Evolutionary conservation across 2,329 filamentous ascomycete species (phyloP).

Genomic region (Exserohilum rostratum): DNA sequence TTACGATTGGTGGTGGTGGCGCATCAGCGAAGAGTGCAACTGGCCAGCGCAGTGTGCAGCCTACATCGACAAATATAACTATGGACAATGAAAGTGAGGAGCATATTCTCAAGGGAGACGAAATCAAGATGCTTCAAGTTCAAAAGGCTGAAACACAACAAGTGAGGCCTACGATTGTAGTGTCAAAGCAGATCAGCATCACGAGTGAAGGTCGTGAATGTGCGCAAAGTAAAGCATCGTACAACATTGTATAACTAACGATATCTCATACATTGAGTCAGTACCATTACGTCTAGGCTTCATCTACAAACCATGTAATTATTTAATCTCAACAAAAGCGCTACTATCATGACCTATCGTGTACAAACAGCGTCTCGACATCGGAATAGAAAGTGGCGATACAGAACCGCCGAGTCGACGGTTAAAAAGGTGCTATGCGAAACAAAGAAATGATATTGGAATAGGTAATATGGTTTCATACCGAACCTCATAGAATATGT

Average conservation of each 20-base stretch:
- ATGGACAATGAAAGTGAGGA: neutral
- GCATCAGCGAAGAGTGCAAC: neutral
- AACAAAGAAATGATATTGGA: no score
- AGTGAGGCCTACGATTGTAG: neutral
- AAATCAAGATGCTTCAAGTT: neutral
- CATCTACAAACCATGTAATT: no score
- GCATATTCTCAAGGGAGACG: neutral
- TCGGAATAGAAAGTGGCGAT: no score
- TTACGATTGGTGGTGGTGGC: neutral
- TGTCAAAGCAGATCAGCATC: neutral
- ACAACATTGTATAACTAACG: neutral
- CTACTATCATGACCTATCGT: no score
- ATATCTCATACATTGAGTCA: no score
- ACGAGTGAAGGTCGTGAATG: neutral
- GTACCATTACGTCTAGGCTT: no score
- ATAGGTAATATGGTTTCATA: no score
- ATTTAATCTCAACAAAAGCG: no score
- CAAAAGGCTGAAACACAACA: neutral
- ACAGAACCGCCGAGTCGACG: no score
- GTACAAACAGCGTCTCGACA: no score
- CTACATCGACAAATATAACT: neutral
- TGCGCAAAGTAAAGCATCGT: neutral
- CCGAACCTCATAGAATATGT: conserved; percentile 8
- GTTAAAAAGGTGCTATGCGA: no score
- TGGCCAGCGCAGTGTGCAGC: neutral